Evolutionary conservation across 2,329 filamentous ascomycete species (phyloP).

Genomic region (Neofusicoccum parvum): DNA sequence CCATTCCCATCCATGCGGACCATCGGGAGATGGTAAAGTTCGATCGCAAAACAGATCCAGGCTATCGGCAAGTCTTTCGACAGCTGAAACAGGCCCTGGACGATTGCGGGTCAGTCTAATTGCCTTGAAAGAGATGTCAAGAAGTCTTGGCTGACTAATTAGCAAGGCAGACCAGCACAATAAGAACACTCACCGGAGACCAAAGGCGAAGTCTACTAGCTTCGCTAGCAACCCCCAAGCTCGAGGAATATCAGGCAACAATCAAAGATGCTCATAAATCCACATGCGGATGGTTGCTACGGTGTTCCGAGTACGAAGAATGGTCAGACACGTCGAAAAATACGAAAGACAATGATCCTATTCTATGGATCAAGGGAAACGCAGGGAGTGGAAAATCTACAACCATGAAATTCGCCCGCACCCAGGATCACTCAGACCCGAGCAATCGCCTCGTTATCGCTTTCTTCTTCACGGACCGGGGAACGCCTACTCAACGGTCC

Average conservation of each 20-base stretch:
- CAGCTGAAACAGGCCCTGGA: background rate
- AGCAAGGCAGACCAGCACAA: background rate
- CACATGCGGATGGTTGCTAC: slow-evolving; percentile 48
- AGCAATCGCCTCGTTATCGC: slow-evolving; percentile 18
- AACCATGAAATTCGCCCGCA: slow-evolving; percentile 39
- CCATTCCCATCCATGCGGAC: background rate
- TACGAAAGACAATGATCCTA: slow-evolving; percentile 37
- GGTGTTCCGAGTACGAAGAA: slow-evolving; percentile 34
- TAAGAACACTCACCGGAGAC: background rate
- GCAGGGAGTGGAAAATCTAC: slow-evolving; percentile 52
- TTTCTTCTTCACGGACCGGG: slow-evolving; percentile 27
- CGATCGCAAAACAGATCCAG: background rate
- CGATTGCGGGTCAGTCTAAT: background rate
- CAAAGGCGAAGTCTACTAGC: slow-evolving; percentile 30
- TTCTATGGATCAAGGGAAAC: slow-evolving; percentile 54
- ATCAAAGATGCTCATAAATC: slow-evolving; percentile 42
- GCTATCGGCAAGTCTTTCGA: background rate
- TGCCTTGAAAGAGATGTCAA: no score
- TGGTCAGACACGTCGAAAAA: slow-evolving; percentile 41
- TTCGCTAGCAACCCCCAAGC: slow-evolving; percentile 42
- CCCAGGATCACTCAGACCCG: slow-evolving; percentile 21
- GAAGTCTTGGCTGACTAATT: background rate
- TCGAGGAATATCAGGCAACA: slow-evolving; percentile 39
- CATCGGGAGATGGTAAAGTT: background rate
- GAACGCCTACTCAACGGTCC: slow-evolving; percentile 27